phyloP scores from a whole-genome alignment of 768 basidiomycete genomes.

The Neoboletus brunneissimus region DNA sequence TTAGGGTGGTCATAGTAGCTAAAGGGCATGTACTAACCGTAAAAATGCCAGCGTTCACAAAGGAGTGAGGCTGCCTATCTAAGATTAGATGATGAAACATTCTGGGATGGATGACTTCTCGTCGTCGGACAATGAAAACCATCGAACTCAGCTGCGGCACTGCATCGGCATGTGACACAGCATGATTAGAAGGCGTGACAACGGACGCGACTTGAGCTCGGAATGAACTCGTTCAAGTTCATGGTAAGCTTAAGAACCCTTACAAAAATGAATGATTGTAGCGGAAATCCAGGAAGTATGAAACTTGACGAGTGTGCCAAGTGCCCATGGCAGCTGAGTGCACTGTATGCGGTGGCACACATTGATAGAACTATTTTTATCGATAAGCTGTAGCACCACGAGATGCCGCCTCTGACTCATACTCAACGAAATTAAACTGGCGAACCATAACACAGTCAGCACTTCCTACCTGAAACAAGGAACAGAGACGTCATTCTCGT shows the following conservation, averaged over 20 bases:
- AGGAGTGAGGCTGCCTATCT: no score
- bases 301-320: not conserved
- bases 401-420: not conserved
- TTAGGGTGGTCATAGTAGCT: no score
- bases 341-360: not conserved
- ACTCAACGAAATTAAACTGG: not conserved
- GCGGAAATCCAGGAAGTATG: not conserved
- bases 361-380: not conserved
- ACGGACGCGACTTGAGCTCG: no score
- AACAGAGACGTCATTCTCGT: constrained; percentile 2
- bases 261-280: not conserved
- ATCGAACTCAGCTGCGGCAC: no score
- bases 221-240: not conserved
- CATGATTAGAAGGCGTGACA: no score
- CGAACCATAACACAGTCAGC: not conserved
- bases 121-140: no score
- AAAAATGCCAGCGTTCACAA: no score
- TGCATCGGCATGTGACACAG: no score
- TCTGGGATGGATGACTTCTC: no score
- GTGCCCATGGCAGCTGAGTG: not conserved
- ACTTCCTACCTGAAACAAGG: constrained; percentile 2
- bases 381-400: not conserved
- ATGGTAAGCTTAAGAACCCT: no score
- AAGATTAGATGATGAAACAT: no score
- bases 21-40: no score